Evolutionary conservation across 129 eudicot species (phyloP), one percentile per base, ranked within the genome.

Genomic region (Kitagawia praeruptora): DNA sequence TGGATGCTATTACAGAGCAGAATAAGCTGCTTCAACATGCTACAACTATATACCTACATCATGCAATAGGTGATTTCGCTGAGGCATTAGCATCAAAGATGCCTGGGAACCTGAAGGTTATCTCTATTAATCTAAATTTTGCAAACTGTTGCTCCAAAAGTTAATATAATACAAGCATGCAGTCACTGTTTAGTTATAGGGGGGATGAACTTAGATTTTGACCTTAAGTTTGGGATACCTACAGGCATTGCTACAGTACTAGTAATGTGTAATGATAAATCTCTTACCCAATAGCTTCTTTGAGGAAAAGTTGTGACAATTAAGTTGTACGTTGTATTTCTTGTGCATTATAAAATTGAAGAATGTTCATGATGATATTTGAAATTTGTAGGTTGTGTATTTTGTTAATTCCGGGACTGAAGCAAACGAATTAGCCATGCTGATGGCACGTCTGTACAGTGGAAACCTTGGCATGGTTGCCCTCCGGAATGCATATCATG

Each of bases 371-470:
- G 74, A 84, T 67, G 70, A 53, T 80, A 74, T 80, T 76, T 37
- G 45, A 74, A 37, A 18, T 19, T 23, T 73, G 85, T 87, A 96
- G 99, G 98, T 96, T 84, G 99, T 96, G 67, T 96, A 90, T 88
- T 92, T 96, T 86, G 97, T 93, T 11, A 96, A 96, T 81, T 96
- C 98, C 64, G 99, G 98, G 58, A 96, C 99, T 4, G 98, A 96
- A 87, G 99, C 99, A 84, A 96, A 96, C 81, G 99, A 96, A 80
- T 83, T 92, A 47, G 99, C 99, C 64, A 89, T 92, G 93, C 74
- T 96, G 84, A 92, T 96, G 97, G 98, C 99, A 21, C 80, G 97
- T 12, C 72, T 96, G 66, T 96, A 96, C 82, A 96, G 89, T 80
- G 95, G 99, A 46, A 90, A 86, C 83, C 98, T 92, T 37, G 91